Evolutionary conservation across 805 yeast species (phyloP).

Genomic region (Candida chilensis): DNA sequence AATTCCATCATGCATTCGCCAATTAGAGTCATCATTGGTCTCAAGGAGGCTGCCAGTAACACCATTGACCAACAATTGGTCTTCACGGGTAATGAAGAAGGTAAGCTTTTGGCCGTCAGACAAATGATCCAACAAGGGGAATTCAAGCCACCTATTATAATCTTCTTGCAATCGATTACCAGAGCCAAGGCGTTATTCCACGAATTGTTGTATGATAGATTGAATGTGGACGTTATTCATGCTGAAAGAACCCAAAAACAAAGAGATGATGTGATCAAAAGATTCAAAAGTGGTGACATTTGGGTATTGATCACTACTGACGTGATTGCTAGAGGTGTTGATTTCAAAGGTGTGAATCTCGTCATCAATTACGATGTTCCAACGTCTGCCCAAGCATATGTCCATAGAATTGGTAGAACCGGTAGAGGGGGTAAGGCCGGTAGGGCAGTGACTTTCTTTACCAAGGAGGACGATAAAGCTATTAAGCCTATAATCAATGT

Average conservation of each 20-base stretch:
- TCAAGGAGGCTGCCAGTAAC: constrained; percentile 84
- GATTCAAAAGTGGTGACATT: constrained; percentile 81
- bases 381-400: constrained; percentile 85
- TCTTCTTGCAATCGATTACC: constrained; percentile 83
- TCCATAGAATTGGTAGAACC: constrained; percentile 97
- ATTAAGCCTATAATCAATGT: constrained; percentile 85
- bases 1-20: constrained; percentile 78
- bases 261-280: constrained; percentile 74
- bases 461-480: constrained; percentile 75
- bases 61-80: constrained; percentile 76
- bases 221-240: constrained; percentile 93
- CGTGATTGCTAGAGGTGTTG: constrained; percentile 93
- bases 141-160: constrained; percentile 86
- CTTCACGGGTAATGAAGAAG: constrained; percentile 90
- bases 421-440: constrained; percentile 93
- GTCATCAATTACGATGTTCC: constrained; percentile 98
- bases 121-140: constrained; percentile 80
- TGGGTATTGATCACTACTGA: constrained; percentile 98
- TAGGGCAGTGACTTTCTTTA: constrained; percentile 83
- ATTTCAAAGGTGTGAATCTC: constrained; percentile 89
- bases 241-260: constrained; percentile 89
- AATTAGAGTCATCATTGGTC: constrained; percentile 82
- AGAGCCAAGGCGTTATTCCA: constrained; percentile 95
- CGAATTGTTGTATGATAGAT: constrained; percentile 82
- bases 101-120: constrained; percentile 86